These are phyloP conservation scores for Thecaphora frezii DNA, from an alignment of 1,284 basidiomycete genomes.

Conservation along the genomic window DNA sequence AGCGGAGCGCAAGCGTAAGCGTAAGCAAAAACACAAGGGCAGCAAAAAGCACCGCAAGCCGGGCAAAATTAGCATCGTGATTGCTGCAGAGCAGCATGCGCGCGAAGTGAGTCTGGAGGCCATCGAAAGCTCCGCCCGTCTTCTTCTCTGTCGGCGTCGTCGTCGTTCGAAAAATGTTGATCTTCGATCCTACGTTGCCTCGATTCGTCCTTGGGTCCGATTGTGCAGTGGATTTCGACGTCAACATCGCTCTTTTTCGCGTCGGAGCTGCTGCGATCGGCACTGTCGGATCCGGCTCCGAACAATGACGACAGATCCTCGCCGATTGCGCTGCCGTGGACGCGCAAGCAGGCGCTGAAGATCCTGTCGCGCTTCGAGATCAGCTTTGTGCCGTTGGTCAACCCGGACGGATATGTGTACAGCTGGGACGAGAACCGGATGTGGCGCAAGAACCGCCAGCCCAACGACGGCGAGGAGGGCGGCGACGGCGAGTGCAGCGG, in stretches of 20 bases:
- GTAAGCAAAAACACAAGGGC: background rate
- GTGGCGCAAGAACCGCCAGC: constrained; percentile 80
- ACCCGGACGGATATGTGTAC: constrained; percentile 80
- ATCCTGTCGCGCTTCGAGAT: constrained; percentile 71
- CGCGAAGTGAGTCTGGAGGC: constrained; percentile 6
- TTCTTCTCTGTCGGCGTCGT: no score
- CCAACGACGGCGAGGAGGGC: constrained; percentile 53
- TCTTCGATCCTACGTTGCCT: background rate
- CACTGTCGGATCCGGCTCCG: constrained; percentile 4
- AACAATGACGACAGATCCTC: background rate
- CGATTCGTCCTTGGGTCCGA: background rate
- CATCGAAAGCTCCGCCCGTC: background rate
- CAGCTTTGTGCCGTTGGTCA: constrained; percentile 75
- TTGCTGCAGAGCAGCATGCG: constrained; percentile 25
- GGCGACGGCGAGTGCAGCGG: constrained; percentile 64
- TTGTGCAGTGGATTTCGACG: constrained; percentile 73
- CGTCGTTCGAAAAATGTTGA: background rate
- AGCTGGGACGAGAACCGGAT: constrained; percentile 69
- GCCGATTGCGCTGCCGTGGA: constrained; percentile 6
- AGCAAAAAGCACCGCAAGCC: no score
- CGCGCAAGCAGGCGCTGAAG: constrained; percentile 17
- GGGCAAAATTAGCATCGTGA: constrained; percentile 20
- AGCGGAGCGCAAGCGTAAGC: background rate
- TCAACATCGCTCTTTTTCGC: constrained; percentile 71
- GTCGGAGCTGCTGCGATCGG: constrained; percentile 14